Base-by-base conservation (phyloP, 495 filamentous ascomycete species). In the Hypoxylon fuscum region DNA sequence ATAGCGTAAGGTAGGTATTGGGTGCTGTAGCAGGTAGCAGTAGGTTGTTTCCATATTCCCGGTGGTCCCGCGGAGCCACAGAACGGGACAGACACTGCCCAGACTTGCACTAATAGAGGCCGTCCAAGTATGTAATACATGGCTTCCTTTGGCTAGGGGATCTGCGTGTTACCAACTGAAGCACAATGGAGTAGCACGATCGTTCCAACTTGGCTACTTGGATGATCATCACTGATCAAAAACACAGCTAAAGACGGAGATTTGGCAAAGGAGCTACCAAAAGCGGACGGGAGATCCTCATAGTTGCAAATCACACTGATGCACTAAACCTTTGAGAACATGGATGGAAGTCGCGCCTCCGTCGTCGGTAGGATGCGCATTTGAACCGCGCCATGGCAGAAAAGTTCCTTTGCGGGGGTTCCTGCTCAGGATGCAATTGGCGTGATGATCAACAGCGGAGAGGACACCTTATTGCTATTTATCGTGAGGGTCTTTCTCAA, bases 391-490 rank as follows among this genome's bases (percentile, higher is more conserved):
- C 22, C 42, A 42, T 18, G 41, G 50, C 25, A 40, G 48, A 42
- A 55, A 49, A 22, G 10, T 37, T 14, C 22, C 35, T 41, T n/a
- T n/a, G n/a, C n/a, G 42, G 43, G 37, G 52, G 59, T 20, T 32
- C 8, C 29, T 32, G 5, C n/a, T n/a, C n/a, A n/a, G n/a, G n/a
- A n/a, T n/a, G n/a, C n/a, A 45, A 25, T 14, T 56, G 34, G 46
- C 40, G 40, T 42, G 34, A 56, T 64, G 53, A 56, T 63, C 59
- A 56, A 40, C 34, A 25, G 37, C 44, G 45, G 32, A 64, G 31
- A 35, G 35, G 18, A 45, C 57, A 41, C 22, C 31, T 54, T 32
- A 57, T 52, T 46, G 31, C 8, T 4, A 2, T 34, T 34, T 37
- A 12, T 53, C 15, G 22, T 57, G 31, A 35, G 27, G 38, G 42